phyloP scores from a whole-genome alignment of 805 yeast species.

The Starmera quercuum region DNA sequence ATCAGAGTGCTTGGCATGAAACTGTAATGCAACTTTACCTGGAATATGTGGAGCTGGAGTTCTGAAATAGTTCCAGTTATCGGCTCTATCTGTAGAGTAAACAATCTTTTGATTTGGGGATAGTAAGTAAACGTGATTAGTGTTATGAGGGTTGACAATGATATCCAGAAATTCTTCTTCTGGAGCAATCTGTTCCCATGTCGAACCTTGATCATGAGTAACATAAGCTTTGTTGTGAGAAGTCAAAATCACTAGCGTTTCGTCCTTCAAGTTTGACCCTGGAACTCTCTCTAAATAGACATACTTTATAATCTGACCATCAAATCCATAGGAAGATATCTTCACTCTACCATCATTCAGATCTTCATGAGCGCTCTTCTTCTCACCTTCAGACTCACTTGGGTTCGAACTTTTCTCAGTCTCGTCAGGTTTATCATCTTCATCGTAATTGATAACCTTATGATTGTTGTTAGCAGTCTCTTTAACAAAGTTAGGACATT shows the following conservation, averaged over 20 bases:
- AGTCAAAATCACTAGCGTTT: conserved; percentile 59
- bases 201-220: conserved; percentile 48
- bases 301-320: conserved; percentile 47
- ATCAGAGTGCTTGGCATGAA: conserved; percentile 48
- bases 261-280: conserved; percentile 40
- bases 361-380: conserved; percentile 26
- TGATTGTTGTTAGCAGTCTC: conserved; percentile 8
- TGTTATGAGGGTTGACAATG: conserved; percentile 51
- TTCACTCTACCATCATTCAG: conserved; percentile 25
- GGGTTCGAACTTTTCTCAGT: conserved; percentile 18
- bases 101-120: conserved; percentile 27
- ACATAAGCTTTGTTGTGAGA: conserved; percentile 43
- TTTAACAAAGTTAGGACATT: conserved; percentile 10
- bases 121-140: conserved; percentile 34
- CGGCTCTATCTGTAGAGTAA: conserved; percentile 66
- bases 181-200: conserved; percentile 21
- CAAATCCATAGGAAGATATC: conserved; percentile 35
- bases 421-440: conserved; percentile 23
- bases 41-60: conserved; percentile 42
- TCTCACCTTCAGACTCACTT: conserved; percentile 27
- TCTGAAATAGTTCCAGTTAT: conserved; percentile 34
- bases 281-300: conserved; percentile 43
- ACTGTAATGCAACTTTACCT: conserved; percentile 46
- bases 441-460: conserved; percentile 17
- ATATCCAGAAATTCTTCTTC: conserved; percentile 42